Evolutionary conservation across 768 basidiomycete species (phyloP), one percentile per base, ranked within the genome.

Genomic region (Termitomyces sp.): DNA sequence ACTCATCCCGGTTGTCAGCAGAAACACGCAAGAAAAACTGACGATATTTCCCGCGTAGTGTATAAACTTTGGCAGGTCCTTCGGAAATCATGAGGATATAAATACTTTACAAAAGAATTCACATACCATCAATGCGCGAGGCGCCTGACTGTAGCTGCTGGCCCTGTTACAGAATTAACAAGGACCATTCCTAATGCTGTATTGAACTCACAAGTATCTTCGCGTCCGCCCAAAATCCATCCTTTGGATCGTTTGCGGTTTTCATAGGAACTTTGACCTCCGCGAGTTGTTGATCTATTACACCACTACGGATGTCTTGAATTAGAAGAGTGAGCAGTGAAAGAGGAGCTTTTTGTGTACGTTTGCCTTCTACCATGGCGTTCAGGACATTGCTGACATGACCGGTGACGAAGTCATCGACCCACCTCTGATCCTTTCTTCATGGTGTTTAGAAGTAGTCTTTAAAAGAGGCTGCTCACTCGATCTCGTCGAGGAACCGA

Each of bases 171-270:
- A 56, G 16, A 20, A 47, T 35, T 51, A 43, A 45, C 57, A 28
- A 45, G 32, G 26, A 44, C 33, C 32, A 32, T 32, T 18, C 5
- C 28, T 32, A 32, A 11, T 24, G 18, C 24, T 38, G 11, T 3
- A 32, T 10, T 33, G 16, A 9, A 65, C 78, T 60, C 58, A 80
- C 79, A 40, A 91, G 72, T 36, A 87, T 82, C 60, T 77, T 76
- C 2, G 88, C 86, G 65, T 88, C 82, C 6, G 82, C 88, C 88
- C 88, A 90, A 63, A 78, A 87, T 5, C 84, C 82, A 62, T 81
- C 84, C 38, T 76, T 75, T 5, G 72, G 70, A 56, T 79, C 70
- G 35, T 80, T 78, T 3, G 76, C 74, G 5, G 67, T 63, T 63
- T 69, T 79, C 38, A 90, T 68, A n/a, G 79, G 80, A 32, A 89